Percentiles rank a stretch among this genome's conserved stretches.
Evolutionary conservation across 768 basidiomycete species (phyloP).

Genomic region (Pulveroboletus ravenelii): DNA sequence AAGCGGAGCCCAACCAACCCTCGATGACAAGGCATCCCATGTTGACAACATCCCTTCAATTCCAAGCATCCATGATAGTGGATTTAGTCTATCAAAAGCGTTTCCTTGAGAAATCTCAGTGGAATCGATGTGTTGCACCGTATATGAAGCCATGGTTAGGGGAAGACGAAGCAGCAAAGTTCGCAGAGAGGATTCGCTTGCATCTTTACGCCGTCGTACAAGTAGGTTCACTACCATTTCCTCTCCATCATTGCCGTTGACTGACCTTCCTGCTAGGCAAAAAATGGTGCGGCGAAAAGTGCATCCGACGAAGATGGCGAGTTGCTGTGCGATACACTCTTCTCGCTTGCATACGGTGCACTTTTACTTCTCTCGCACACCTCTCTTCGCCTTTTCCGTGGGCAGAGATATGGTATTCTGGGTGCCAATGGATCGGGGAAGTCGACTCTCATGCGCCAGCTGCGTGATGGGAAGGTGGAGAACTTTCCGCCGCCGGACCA

Average conservation of each 20-base stretch:
- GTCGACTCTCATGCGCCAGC: constrained; percentile 91
- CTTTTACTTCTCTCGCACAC: constrained; percentile 93
- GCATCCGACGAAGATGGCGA: constrained; percentile 70
- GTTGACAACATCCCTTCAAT: constrained; percentile 59
- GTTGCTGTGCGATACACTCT: constrained; percentile 85
- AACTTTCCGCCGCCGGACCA: constrained; percentile 90
- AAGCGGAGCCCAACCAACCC: constrained; percentile 46
- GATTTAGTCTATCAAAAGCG: constrained; percentile 66
- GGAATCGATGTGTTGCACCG: constrained; percentile 68
- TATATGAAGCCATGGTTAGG: constrained; percentile 74
- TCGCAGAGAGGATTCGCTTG: constrained; percentile 59
- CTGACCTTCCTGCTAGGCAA: constrained; percentile 43
- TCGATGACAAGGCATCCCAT: constrained; percentile 52
- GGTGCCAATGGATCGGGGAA: constrained; percentile 97
- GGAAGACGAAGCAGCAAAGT: constrained; percentile 41
- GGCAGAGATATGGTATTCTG: constrained; percentile 90
- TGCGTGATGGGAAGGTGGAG: constrained; percentile 92
- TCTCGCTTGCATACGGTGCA: constrained; percentile 94
- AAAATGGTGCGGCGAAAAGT: constrained; percentile 41
- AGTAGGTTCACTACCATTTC: constrained; percentile 32
- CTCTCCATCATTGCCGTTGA: constrained; percentile 6
- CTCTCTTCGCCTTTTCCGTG: constrained; percentile 80
- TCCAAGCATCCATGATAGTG: constrained; percentile 67
- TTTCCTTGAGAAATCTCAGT: constrained; percentile 49
- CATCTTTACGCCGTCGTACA: constrained; percentile 78